These are phyloP conservation scores for Ormosia emarginata DNA, from an alignment of 306 rosid genomes.

Conservation along the genomic window DNA sequence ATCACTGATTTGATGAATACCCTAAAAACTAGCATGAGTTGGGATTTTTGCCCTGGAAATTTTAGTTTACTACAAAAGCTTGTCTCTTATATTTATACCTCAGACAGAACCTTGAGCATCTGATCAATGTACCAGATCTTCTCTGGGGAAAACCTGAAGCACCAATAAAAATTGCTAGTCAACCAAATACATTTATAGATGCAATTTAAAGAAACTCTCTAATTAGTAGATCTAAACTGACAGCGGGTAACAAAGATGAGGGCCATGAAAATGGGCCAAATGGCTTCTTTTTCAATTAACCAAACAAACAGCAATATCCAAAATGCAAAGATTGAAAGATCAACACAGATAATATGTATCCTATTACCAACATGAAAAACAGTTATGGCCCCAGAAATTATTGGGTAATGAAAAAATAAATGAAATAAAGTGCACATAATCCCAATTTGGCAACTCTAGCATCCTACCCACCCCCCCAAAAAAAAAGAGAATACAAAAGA, in stretches of 20 bases:
- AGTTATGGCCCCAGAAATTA: neutral
- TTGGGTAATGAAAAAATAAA: neutral
- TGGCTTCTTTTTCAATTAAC: slow-evolving; percentile 7
- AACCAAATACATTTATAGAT: slow-evolving; percentile 1
- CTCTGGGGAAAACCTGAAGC: slow-evolving; percentile 88
- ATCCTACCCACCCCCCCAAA: neutral
- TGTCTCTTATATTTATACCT: slow-evolving; percentile 66
- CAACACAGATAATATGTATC: neutral
- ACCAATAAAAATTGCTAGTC: slow-evolving; percentile 34
- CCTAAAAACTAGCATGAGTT: neutral
- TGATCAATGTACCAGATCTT: slow-evolving; percentile 98
- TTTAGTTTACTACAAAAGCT: slow-evolving; percentile 17
- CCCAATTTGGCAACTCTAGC: neutral
- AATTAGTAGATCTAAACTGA: slow-evolving; percentile 1
- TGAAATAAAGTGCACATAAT: neutral
- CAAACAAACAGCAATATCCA: neutral
- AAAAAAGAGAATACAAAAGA: neutral
- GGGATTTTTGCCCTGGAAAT: neutral
- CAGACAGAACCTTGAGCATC: slow-evolving; percentile 97
- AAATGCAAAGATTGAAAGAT: slow-evolving; percentile 17
- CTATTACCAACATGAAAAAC: neutral
- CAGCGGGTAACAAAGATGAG: neutral
- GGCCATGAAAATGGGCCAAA: slow-evolving; percentile 3
- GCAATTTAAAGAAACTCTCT: slow-evolving; percentile 15
- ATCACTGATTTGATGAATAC: neutral